Base-by-base conservation (phyloP, 352 stramenopile species). In the Globisporangium alternatum region DNA sequence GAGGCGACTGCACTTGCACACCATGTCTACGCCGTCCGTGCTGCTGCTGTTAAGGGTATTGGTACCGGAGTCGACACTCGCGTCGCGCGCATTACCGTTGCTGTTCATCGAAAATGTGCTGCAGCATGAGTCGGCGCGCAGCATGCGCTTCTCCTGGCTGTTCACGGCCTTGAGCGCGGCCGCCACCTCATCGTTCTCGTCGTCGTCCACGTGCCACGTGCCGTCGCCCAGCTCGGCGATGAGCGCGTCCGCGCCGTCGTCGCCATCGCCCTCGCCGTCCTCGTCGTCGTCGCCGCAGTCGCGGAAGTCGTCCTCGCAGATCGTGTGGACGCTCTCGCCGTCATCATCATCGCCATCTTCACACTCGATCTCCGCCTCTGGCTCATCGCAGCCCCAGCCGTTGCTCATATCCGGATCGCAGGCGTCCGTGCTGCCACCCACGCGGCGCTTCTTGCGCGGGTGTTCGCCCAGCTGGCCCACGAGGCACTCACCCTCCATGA, bases 401-500 rank as follows among this genome's bases (percentile, higher is more conserved):
- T 19, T 45, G 12, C 6, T 51, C 39, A 28, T 15, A 12, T 56
- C 49, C 28, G 49, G 28, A 13, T 60, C 54, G 53, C 37, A 31
- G 21, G 33, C 28, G 39, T 60, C 54, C 13, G 25, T 33, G 52
- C 49, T 47, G 17, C 62, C 70, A 28, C 54, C 60, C 21, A 65
- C 61, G 47, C 65, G 72, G 7, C 67, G 62, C 47, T 71, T 70
- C 56, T 78, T 78, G 60, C 19, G 64, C 30, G 39, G 22, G 52
- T 67, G 51, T 12, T 68, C 59, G 10, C 65, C 64, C 52, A 81
- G 66, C 57, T 81, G 72, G 56, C 72, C 70, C 56, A 86, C 66
- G 41, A 86, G 72, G 35, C 75, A 86, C 53, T 79, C 65, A 55
- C 72, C 75, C 6, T 67, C 66, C 63, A 83, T 76, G 59, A 86